Evolutionary conservation across 164 flowering plant genomes (phyloP).

Genomic region (Brasenia schreberi): DNA sequence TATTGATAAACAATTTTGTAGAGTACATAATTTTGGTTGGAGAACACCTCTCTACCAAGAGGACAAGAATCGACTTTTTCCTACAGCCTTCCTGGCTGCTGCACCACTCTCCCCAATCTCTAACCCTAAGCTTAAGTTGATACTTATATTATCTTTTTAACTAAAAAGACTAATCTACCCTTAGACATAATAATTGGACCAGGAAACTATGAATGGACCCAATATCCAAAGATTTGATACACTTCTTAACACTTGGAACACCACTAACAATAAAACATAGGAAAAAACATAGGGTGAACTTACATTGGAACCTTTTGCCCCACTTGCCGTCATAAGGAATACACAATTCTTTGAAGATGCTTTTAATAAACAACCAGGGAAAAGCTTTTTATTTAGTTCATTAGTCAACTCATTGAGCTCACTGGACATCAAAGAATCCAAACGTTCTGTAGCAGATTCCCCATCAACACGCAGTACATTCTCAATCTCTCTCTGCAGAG

Average conservation of each 20-base stretch:
- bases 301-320: constrained; percentile 92
- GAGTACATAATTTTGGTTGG: too few species aligned
- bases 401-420: constrained; percentile 32
- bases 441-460: constrained; percentile 46
- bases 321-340: constrained; percentile 84
- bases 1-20: too few species aligned
- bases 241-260: neutral
- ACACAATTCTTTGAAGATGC: constrained; percentile 77
- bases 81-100: too few species aligned
- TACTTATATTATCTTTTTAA: too few species aligned
- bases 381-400: constrained; percentile 31
- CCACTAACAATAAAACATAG: neutral
- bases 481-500: constrained; percentile 55
- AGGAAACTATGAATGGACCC: too few species aligned
- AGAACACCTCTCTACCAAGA: too few species aligned
- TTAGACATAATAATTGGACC: too few species aligned
- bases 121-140: too few species aligned
- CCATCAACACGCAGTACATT: constrained; percentile 50
- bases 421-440: constrained; percentile 69
- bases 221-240: too few species aligned
- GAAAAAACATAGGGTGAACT: constrained; percentile 10
- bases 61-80: too few species aligned
- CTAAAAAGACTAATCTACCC: too few species aligned
- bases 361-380: constrained; percentile 51
- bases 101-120: too few species aligned